Conservation (phyloP, 225 moss, liverwort and hornwort genomes). For the Marchantia polymorpha region DNA sequence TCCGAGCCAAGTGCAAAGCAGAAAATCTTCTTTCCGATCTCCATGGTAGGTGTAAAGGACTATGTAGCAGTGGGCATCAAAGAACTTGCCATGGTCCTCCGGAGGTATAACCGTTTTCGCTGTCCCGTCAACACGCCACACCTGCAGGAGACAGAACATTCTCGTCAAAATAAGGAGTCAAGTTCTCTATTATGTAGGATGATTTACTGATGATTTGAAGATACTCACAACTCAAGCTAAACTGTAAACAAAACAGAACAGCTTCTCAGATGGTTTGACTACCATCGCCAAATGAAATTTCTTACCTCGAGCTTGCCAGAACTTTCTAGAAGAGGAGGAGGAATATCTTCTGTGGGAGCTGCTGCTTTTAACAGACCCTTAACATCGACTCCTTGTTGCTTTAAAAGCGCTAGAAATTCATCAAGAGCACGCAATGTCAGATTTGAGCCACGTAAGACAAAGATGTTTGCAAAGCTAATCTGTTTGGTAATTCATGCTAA, state of each 20-base stretch:
- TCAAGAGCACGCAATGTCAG: not conserved
- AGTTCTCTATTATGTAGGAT: too few relatives aligned
- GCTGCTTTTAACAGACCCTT: conserved; percentile 86
- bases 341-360: conserved; percentile 59
- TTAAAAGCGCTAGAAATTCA: conserved; percentile 66
- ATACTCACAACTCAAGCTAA: too few relatives aligned
- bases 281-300: not conserved
- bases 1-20: conserved; percentile 86
- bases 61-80: conserved; percentile 75
- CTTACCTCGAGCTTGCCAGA: conserved; percentile 81
- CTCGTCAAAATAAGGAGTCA: too few relatives aligned
- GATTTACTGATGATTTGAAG: too few relatives aligned
- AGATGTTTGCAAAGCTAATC: not conserved
- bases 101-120: conserved; percentile 52
- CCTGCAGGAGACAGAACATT: conserved; percentile 34
- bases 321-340: conserved; percentile 49
- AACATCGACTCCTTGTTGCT: conserved; percentile 92
- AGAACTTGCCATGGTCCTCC: conserved; percentile 80
- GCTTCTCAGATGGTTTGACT: not conserved
- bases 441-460: not conserved
- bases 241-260: not conserved
- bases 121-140: conserved; percentile 68
- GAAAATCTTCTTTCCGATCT: conserved; percentile 79
- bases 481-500: too few relatives aligned
- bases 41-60: conserved; percentile 81